A percentile compares a stretch with the other conserved stretches of the same genome.
These are phyloP conservation scores for Tulasnella calospora DNA, from an alignment of 768 basidiomycete species.

Conservation along the genomic window DNA sequence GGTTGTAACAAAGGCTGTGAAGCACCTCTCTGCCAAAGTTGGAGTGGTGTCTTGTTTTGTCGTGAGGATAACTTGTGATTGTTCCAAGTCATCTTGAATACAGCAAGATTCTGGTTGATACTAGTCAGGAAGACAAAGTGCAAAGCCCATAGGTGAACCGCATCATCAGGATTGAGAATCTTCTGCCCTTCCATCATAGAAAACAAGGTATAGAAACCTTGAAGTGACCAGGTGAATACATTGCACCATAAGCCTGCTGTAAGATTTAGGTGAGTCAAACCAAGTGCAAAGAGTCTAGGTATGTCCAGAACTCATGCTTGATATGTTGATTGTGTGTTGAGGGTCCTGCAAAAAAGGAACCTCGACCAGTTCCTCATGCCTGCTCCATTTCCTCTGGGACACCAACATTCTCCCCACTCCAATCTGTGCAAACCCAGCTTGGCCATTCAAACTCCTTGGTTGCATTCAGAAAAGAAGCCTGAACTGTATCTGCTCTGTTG, in stretches of 20 bases:
- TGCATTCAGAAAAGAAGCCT: slow-evolving; percentile 29
- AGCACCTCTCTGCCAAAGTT: background rate
- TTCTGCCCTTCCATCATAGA: background rate
- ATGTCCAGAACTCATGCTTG: background rate
- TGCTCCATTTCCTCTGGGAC: background rate
- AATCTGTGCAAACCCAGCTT: background rate
- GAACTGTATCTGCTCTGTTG: slow-evolving; percentile 41
- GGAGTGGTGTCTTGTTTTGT: background rate
- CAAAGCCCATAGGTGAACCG: background rate
- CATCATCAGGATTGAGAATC: background rate
- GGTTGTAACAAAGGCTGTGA: no score
- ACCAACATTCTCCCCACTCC: background rate
- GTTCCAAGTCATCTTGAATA: background rate
- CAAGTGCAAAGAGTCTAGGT: no score
- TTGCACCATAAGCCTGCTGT: background rate
- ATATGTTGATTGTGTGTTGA: background rate
- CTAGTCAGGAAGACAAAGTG: background rate
- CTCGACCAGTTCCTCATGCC: background rate
- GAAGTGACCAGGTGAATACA: background rate
- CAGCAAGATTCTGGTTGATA: background rate
- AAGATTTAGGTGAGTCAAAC: no score
- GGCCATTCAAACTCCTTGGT: background rate
- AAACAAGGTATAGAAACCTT: background rate
- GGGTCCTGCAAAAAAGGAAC: background rate
- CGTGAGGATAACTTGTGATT: background rate